A percentile compares a stretch with the other conserved stretches of the same genome.
Evolutionary conservation across 371 early-diverging fungal genomes (phyloP).

Genomic region (Mortierella sp.): DNA sequence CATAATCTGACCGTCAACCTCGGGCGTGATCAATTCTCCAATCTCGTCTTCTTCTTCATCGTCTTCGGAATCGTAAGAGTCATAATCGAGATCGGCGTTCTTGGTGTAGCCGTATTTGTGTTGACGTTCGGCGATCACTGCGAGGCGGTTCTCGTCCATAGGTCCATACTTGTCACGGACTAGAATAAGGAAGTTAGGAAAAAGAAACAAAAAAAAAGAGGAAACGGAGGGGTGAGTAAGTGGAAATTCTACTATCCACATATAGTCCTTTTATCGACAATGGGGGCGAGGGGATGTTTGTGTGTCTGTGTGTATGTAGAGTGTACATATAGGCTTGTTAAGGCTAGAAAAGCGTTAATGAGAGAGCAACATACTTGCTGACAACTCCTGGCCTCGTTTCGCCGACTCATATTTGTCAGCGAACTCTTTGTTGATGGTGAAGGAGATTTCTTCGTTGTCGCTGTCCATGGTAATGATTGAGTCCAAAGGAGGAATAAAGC

Average conservation of each 20-base stretch:
- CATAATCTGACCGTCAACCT: slow-evolving; percentile 92
- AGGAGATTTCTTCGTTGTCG: slow-evolving; percentile 46
- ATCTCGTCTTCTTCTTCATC: slow-evolving; percentile 91
- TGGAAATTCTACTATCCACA: too few relatives aligned
- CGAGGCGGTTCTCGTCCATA: slow-evolving; percentile 45
- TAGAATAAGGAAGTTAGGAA: slow-evolving; percentile 14
- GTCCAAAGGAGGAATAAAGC: not conserved
- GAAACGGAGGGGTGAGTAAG: not conserved
- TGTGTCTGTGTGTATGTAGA: too few relatives aligned
- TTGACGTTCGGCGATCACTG: slow-evolving; percentile 57
- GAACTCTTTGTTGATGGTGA: slow-evolving; percentile 68
- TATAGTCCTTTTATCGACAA: not conserved
- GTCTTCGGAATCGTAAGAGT: slow-evolving; percentile 58
- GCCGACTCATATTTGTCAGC: slow-evolving; percentile 70
- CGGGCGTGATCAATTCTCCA: slow-evolving; percentile 88
- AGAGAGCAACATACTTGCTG: slow-evolving; percentile 68
- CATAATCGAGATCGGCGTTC: slow-evolving; percentile 47
- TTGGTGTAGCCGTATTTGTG: slow-evolving; percentile 57
- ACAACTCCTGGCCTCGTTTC: slow-evolving; percentile 76
- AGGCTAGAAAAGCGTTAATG: too few relatives aligned
- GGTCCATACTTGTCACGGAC: slow-evolving; percentile 71
- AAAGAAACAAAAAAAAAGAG: not conserved
- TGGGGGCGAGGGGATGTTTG: too few relatives aligned
- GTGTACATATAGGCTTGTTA: too few relatives aligned
- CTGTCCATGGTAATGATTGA: slow-evolving; percentile 33